These are phyloP conservation scores for Tuber brumale DNA, from an alignment of 495 filamentous ascomycete species.

Conservation along the genomic window DNA sequence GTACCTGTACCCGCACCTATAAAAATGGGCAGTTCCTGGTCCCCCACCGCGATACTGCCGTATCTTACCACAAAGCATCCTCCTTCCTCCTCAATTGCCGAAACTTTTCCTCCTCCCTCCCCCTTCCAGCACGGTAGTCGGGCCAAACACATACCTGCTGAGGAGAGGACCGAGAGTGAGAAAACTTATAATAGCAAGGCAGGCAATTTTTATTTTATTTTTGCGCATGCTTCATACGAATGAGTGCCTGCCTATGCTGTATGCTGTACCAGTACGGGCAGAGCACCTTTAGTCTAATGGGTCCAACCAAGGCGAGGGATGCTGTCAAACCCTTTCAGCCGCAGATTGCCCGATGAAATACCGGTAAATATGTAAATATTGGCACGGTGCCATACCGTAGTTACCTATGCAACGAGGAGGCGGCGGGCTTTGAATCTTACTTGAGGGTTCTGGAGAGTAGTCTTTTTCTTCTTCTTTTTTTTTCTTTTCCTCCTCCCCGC, in stretches of 20 bases:
- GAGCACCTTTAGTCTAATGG: background rate
- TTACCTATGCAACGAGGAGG: background rate
- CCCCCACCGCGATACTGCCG: background rate
- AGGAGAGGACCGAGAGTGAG: background rate
- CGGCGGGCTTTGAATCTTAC: background rate
- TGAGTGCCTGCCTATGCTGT: background rate
- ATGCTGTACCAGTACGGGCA: background rate
- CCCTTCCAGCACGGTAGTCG: background rate
- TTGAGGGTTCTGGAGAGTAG: background rate
- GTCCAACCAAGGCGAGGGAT: background rate
- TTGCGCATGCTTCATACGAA: background rate
- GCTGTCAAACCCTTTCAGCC: constrained; percentile 1
- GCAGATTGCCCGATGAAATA: background rate
- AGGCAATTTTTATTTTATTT: background rate
- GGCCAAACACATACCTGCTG: background rate
- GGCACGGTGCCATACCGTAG: background rate
- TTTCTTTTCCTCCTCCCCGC: too few species aligned
- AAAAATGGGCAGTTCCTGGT: background rate
- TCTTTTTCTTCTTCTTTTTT: background rate
- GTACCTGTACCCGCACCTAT: background rate
- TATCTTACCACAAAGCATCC: background rate
- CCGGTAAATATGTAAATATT: background rate
- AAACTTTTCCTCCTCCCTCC: background rate
- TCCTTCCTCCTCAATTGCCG: background rate
- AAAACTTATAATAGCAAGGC: background rate